Percentiles rank a stretch among this genome's conserved stretches.
These are phyloP conservation scores for Berkeleyomyces rouxiae DNA, from an alignment of 2,329 filamentous ascomycete species.

Conservation along the genomic window DNA sequence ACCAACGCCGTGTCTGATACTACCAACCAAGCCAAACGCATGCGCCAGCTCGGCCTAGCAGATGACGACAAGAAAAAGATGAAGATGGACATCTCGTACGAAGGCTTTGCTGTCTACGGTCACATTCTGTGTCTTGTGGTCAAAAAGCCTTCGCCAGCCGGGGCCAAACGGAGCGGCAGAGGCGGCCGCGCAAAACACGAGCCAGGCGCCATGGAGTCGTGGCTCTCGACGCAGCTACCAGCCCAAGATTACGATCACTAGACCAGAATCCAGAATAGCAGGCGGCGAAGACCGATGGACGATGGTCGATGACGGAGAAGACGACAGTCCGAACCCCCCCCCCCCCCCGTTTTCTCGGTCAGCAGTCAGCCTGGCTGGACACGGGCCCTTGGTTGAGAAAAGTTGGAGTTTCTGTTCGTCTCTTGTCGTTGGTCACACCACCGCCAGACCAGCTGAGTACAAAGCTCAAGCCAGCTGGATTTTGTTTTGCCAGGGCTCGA, in stretches of 20 bases:
- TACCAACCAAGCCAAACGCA: conserved; percentile 26
- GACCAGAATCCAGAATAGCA: background rate
- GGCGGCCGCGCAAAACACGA: conserved; percentile 27
- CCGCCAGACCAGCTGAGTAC: background rate
- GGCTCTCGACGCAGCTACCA: conserved; percentile 66
- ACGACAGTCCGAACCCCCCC: background rate
- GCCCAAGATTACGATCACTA: conserved; percentile 14
- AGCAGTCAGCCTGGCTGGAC: background rate
- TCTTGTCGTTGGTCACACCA: background rate
- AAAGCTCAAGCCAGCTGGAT: background rate
- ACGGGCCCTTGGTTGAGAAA: background rate
- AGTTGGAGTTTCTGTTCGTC: background rate
- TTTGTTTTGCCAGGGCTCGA: background rate
- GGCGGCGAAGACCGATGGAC: background rate
- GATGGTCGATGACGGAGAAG: background rate
- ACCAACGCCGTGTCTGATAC: conserved; percentile 19
- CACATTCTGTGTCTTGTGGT: conserved; percentile 83
- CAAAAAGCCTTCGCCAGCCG: conserved; percentile 45
- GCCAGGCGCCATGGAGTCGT: conserved; percentile 68
- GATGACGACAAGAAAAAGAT: conserved; percentile 80
- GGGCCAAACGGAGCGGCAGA: conserved; percentile 18
- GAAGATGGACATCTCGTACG: conserved; percentile 70
- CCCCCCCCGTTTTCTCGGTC: background rate
- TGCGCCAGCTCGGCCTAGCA: conserved; percentile 21
- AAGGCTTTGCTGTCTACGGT: conserved; percentile 91